phyloP scores from a whole-genome alignment of 208 protist genomes.

The Trypanosoma mega region DNA sequence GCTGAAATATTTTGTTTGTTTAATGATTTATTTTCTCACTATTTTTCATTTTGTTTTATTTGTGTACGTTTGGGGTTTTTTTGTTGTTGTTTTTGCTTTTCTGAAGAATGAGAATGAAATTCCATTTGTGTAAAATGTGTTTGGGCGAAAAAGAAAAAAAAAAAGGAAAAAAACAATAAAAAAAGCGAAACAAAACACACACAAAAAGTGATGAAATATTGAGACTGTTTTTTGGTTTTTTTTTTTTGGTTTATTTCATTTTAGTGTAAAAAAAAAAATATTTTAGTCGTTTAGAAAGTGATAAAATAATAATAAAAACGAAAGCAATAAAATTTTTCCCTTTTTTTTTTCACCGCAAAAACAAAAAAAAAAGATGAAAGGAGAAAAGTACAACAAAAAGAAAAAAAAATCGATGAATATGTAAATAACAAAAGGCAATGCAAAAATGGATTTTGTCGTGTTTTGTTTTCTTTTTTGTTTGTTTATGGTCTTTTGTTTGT shows the following conservation, averaged over 20 bases:
- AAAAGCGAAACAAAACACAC: constrained; percentile 11
- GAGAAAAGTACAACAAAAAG: too few species aligned
- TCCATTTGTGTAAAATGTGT: neutral
- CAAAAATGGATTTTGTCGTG: neutral
- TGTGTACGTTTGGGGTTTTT: neutral
- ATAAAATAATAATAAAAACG: too few species aligned
- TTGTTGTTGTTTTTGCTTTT: neutral
- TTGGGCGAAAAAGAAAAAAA: neutral
- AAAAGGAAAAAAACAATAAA: neutral
- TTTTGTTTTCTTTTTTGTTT: neutral
- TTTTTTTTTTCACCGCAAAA: too few species aligned
- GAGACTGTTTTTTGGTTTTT: neutral
- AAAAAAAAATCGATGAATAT: neutral
- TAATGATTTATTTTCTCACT: constrained; percentile 4
- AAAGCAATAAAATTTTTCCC: too few species aligned
- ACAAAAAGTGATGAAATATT: neutral
- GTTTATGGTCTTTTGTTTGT: neutral
- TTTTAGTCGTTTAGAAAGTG: too few species aligned
- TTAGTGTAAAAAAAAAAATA: too few species aligned
- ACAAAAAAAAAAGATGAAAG: too few species aligned
- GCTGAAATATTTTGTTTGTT: constrained; percentile 1
- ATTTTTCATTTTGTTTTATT: constrained; percentile 9
- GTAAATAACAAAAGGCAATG: too few species aligned
- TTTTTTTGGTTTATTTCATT: neutral
- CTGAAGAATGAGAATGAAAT: neutral